Base-by-base conservation (phyloP, 208 protist species). In the Trypanosoma melophagium region DNA sequence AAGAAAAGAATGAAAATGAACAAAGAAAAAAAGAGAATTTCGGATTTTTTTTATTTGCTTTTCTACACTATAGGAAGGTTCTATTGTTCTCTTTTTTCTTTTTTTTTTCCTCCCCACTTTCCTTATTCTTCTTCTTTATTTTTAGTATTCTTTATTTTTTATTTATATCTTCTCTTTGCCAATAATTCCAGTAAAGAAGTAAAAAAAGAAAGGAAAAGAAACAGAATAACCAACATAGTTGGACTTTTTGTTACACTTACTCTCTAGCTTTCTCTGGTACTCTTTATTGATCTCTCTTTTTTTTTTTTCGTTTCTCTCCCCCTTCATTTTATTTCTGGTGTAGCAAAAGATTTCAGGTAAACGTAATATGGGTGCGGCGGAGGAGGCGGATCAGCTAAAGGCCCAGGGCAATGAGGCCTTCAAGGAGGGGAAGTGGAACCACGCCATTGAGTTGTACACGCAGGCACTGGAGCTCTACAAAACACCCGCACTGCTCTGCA, bases 391-490 rank as follows among this genome's bases (percentile, higher is more conserved):
- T 28, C 71, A 64, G 25, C 58, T 95, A 0, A 92, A 87, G 66
- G 69, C 80, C 14, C 71, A 89, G 62, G 94, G 94, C n/a, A 98
- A 98, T 79, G 71, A 69, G 54, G 79, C 67, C 42, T 97, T 98
- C 58, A 80, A 85, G 38, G 84, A 84, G 51, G 79, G 85, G 56
- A 95, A 98, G 58, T 98, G 87, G 78, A 71, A 94, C 25, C 68
- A 82, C 25, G 97, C 98, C 7, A 89, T 98, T 24, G 85, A 98
- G 21, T 28, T 89, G 1, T 98, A 99, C 85, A 87, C 84, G 8
- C 58, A 92, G 62, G 93, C 96, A 14, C 94, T 99, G 31, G 89
- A 92, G 28, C 59, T 89, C 9, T 61, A 84, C 38, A 89, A 76
- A 56, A 89, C 84, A 0, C 83, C 97, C 7, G 86, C 85, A 9